A percentile compares a stretch with the other conserved stretches of the same genome.
phyloP scores from a whole-genome alignment of 768 basidiomycete genomes.

The Jaapia argillacea region DNA sequence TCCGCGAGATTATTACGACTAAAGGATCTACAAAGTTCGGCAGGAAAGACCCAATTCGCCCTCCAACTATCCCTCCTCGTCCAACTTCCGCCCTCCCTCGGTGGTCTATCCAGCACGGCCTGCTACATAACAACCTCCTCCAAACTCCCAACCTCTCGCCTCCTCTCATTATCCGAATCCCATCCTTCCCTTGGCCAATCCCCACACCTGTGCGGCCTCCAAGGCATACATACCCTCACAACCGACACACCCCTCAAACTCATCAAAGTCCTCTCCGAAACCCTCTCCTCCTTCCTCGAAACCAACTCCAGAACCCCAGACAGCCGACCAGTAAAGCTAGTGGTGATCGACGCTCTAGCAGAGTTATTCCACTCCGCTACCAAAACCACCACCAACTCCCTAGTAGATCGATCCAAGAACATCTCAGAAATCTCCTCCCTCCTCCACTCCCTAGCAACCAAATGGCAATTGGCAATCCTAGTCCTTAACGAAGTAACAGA shows the following conservation, averaged over 20 bases:
- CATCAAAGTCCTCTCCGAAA: slow-evolving; percentile 40
- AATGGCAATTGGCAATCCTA: slow-evolving; percentile 59
- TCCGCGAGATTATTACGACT: not conserved
- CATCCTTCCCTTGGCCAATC: slow-evolving; percentile 37
- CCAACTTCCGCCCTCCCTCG: slow-evolving; percentile 50
- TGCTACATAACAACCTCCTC: slow-evolving; percentile 75
- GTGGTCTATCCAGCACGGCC: slow-evolving; percentile 55
- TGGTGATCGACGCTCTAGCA: slow-evolving; percentile 83
- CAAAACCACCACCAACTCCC: slow-evolving; percentile 47
- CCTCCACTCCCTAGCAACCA: slow-evolving; percentile 62
- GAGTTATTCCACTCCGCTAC: slow-evolving; percentile 69
- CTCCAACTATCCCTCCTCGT: slow-evolving; percentile 75
- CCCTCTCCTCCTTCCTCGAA: slow-evolving; percentile 42
- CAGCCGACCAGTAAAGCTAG: slow-evolving; percentile 55
- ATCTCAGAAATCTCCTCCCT: slow-evolving; percentile 56
- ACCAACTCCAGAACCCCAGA: slow-evolving; percentile 18
- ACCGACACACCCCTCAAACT: slow-evolving; percentile 45
- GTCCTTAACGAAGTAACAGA: slow-evolving; percentile 88
- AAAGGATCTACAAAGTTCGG: slow-evolving; percentile 43
- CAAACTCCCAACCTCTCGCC: slow-evolving; percentile 53
- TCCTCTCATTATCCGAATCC: slow-evolving; percentile 52
- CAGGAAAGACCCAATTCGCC: slow-evolving; percentile 91
- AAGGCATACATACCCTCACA: slow-evolving; percentile 52
- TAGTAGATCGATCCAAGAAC: slow-evolving; percentile 65
- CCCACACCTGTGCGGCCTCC: slow-evolving; percentile 32